Evolutionary conservation across 2,329 filamentous ascomycete species (phyloP), one percentile per base, ranked within the genome.

Genomic region (Scytalidium lignicola): DNA sequence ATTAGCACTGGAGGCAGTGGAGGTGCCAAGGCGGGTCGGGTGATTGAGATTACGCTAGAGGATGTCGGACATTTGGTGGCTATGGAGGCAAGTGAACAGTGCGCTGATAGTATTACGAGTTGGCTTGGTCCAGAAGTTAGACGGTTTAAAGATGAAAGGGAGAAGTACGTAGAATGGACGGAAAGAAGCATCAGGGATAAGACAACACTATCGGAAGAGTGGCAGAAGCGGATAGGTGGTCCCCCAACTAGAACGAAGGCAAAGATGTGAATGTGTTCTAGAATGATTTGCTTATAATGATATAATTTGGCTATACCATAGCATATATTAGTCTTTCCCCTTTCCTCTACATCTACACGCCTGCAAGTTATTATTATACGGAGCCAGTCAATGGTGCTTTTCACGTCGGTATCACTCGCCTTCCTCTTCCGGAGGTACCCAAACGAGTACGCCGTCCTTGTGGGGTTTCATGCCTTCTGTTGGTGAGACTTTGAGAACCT

Each of bases 31-130:
- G 76, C 77, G 12, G 88, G 86, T 0, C 74, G 82, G 42, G 90
- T 96, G 2, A 75, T 73, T 49, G 75, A 83, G 55, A 76, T 88
- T 4, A 72, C 81, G 15, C 67, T 93, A 7, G 69, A 85, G 22
- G 77, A 76, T 0, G 74, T 76, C 5, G 90, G 91, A 0, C 92
- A 97, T 66, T 67, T 96, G 40, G 80, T 96, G 22, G 86, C 91
- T 0, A 88, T 96, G 80, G 90, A 96, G 67, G 78, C 79, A 37
- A 86, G 88, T 0, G 70, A 61, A 2, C 73, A 80, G 59, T 86
- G 84, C 53, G 91, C 89, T 1, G 71, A 78, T 50, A 66, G 77
- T 17, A 75, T 79, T 0, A 77, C 76, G 0, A 62, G 64, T 21
- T 88, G 82, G 74, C 65, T 88, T 48, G 72, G 65, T 0, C 59